Conservation (phyloP, 2,329 filamentous ascomycete genomes). For the Arthroderma uncinatum region DNA sequence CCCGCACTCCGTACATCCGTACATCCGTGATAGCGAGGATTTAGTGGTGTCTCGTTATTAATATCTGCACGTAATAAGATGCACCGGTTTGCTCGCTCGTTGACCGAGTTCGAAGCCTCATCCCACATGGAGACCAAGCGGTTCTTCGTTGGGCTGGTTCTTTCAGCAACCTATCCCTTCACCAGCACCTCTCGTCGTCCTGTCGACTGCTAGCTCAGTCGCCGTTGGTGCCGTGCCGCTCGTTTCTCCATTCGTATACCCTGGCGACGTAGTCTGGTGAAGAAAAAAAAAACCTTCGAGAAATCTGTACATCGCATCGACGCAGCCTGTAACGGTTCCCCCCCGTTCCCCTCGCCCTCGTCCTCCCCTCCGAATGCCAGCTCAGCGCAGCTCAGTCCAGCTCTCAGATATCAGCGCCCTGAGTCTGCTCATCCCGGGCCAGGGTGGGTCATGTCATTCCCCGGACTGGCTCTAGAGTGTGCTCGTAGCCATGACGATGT, state of each 20-base stretch:
- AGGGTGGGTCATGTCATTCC: slow-evolving; percentile 5
- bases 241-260: not conserved
- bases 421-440: not conserved
- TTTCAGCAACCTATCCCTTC: not conserved
- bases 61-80: slow-evolving; percentile 3
- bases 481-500: slow-evolving; percentile 4
- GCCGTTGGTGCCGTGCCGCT: not conserved
- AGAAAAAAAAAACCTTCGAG: not conserved
- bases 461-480: slow-evolving; percentile 4
- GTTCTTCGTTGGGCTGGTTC: slow-evolving; percentile 4
- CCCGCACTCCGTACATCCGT: not conserved
- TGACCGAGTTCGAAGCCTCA: not conserved
- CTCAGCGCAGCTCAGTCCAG: not conserved
- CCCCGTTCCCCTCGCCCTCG: not conserved
- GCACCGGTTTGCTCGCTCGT: slow-evolving; percentile 1
- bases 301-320: not conserved
- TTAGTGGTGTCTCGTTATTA: not conserved
- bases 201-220: not conserved
- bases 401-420: not conserved
- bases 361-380: not conserved
- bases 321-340: not conserved
- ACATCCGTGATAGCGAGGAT: not conserved
- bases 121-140: slow-evolving; percentile 3
- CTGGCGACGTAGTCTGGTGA: no score
- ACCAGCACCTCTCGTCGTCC: not conserved